These are phyloP conservation scores for Aspergillus sp. DNA, from an alignment of 2,329 filamentous ascomycete species.

Conservation along the genomic window DNA sequence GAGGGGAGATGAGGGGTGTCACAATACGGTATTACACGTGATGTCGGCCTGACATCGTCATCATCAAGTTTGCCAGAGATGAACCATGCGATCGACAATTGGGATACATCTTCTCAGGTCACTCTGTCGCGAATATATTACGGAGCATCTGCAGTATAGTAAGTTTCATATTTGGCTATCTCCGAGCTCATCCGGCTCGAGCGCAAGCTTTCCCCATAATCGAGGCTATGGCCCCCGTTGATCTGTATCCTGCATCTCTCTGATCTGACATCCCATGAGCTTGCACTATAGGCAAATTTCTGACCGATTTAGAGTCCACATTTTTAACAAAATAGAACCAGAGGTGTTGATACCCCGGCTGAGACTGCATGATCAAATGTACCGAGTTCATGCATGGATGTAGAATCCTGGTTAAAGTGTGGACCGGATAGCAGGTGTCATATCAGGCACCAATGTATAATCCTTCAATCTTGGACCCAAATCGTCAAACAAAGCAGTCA, in stretches of 20 bases:
- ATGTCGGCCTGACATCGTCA: slow-evolving; percentile 11
- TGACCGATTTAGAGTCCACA: not conserved
- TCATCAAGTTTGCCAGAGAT: not conserved
- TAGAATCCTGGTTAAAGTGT: not conserved
- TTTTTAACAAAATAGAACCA: not conserved
- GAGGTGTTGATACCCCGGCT: not conserved
- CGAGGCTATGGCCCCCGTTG: not conserved
- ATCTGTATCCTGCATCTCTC: not conserved
- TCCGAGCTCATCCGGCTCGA: not conserved
- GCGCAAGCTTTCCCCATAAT: not conserved
- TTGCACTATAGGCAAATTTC: not conserved
- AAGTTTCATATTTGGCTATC: not conserved
- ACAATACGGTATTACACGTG: slow-evolving; percentile 18
- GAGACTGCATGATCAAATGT: not conserved
- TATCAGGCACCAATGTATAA: slow-evolving; percentile 4
- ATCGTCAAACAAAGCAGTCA: not conserved
- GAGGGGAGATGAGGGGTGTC: slow-evolving; percentile 9
- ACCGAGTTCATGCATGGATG: not conserved
- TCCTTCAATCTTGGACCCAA: not conserved
- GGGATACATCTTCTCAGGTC: not conserved
- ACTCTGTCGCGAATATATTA: not conserved
- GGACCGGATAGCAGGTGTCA: not conserved
- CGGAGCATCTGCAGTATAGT: too few relatives aligned
- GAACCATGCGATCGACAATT: not conserved
- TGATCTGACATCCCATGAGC: not conserved